phyloP scores from a whole-genome alignment of 495 filamentous ascomycete species.

The Hyphodiscus hymeniophilus region DNA sequence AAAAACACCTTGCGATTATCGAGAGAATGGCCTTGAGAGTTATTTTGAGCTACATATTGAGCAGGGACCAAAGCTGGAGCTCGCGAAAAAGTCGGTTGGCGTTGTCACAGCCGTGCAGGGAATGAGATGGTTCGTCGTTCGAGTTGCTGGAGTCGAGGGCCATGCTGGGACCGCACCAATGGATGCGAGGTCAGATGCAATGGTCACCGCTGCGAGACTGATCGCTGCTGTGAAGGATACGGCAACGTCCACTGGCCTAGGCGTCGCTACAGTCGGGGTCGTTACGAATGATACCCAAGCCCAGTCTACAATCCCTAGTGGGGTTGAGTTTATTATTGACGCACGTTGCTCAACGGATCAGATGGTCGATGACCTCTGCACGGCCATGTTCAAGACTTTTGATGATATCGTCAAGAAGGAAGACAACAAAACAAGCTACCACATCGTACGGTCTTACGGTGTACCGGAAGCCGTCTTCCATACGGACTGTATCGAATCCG shows the following conservation, averaged over 20 bases:
- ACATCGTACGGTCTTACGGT: conserved; percentile 51
- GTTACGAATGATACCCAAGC: conserved; percentile 54
- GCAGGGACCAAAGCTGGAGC: conserved; percentile 64
- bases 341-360: conserved; percentile 54
- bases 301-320: conserved; percentile 66
- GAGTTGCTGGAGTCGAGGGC: conserved; percentile 53
- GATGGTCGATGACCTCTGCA: conserved; percentile 40
- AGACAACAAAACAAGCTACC: conserved; percentile 37
- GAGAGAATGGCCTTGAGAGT: conserved; percentile 58
- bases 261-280: conserved; percentile 64
- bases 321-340: conserved; percentile 64
- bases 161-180: conserved; percentile 73
- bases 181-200: conserved; percentile 46
- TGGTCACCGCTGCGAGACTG: conserved; percentile 26
- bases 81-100: conserved; percentile 54
- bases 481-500: conserved; percentile 55
- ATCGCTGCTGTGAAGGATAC: conserved; percentile 36
- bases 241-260: conserved; percentile 26
- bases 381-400: conserved; percentile 15
- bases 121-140: conserved; percentile 64
- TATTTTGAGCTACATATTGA: conserved; percentile 83
- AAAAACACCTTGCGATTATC: conserved; percentile 43
- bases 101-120: conserved; percentile 64
- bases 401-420: conserved; percentile 14
- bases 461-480: conserved; percentile 57